Evolutionary conservation across 352 stramenopile species (phyloP), one percentile per base, ranked within the genome.

Genomic region (Globisporangium takayamanum): DNA sequence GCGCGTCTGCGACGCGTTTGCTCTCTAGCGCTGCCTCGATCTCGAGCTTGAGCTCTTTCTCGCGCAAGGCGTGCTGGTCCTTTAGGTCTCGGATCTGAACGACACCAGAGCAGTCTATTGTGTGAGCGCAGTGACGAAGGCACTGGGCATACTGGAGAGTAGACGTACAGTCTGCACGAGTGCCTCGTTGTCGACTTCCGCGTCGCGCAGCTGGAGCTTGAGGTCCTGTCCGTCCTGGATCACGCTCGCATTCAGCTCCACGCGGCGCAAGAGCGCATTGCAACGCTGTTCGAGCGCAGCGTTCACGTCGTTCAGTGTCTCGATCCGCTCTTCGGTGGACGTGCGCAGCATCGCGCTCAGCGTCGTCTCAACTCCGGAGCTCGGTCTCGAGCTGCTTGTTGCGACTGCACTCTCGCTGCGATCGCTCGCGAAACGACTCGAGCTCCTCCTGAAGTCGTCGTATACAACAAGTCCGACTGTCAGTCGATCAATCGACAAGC

Each of bases 241-340:
- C 18, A 84, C 59, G 28, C 63, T 59, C 1, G 80, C 70, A 8
- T 60, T 75, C 1, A 90, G 66, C 28, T 94, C 78, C 3, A 91
- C 51, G 6, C 84, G 68, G 12, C 84, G 70, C 18, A 94, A 72
- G 10, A 94, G 71, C 28, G 80, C 74, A 47, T 82, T 76, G 48
- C 81, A 81, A 1, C 84, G 77, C 54, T 89, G 79, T 46, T 94
- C 80, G 15, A 94, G 57, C 2, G 81, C 84, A 11, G 68, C 59
- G 26, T 91, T 94, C 20, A 94, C 79, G 59, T 89, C 80, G 14
- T 88, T 84, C 3, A 94, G 65, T 20, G 80, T 92, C 25, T 72
- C 65, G 36, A 90, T 64, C 52, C 89, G 80, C 41, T 87, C 70
- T 41, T 90, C 77, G 63, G 5, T 71, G 60, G 41, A 70, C 48